phyloP scores from a whole-genome alignment of 2,329 filamentous ascomycete genomes.

The Monosporascus sp. region DNA sequence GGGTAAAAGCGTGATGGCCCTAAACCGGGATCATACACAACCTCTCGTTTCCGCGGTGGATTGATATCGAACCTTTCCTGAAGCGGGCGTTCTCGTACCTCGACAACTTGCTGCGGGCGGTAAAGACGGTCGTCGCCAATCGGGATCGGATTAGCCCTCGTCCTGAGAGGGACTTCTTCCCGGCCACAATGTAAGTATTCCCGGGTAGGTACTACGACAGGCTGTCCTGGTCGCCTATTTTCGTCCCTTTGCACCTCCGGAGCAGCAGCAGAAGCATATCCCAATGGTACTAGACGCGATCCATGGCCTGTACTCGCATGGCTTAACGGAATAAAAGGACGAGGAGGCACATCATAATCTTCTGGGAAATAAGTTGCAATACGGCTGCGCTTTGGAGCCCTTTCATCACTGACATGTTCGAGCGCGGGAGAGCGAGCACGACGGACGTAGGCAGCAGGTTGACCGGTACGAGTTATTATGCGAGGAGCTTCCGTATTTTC shows the following conservation, averaged over 20 bases:
- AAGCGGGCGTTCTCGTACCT: constrained; percentile 11
- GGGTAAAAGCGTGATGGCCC: neutral
- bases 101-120: constrained; percentile 17
- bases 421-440: constrained; percentile 14
- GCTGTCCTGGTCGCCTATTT: neutral
- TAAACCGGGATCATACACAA: neutral
- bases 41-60: neutral
- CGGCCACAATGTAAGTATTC: neutral
- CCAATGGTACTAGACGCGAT: constrained; percentile 8
- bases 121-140: constrained; percentile 12
- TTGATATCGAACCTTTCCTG: neutral
- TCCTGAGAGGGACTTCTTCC: constrained; percentile 8
- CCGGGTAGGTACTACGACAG: constrained; percentile 6
- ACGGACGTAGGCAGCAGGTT: constrained; percentile 10
- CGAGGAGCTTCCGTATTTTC: constrained; percentile 15
- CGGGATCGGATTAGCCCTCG: constrained; percentile 18
- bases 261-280: constrained; percentile 12
- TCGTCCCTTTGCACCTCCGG: neutral
- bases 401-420: constrained; percentile 14
- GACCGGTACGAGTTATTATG: constrained; percentile 14
- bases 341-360: constrained; percentile 10
- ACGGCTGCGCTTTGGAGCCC: constrained; percentile 16
- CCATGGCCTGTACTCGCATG: constrained; percentile 14
- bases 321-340: constrained; percentile 14
- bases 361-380: constrained; percentile 17